Base-by-base conservation (phyloP, 2,329 filamentous ascomycete species). In the Stagonosporopsis tanaceti region DNA sequence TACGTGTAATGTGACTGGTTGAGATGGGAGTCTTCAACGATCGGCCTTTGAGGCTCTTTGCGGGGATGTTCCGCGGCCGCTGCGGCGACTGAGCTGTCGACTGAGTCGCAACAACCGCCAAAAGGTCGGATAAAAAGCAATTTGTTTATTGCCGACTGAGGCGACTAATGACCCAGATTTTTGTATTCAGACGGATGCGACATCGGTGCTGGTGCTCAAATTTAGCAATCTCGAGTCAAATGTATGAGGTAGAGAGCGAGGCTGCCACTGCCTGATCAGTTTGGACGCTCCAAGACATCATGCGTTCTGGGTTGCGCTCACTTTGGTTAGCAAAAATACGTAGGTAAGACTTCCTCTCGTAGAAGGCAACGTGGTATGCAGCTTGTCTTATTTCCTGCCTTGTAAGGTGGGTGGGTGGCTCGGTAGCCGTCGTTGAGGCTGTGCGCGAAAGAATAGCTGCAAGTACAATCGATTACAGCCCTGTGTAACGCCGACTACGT, bases 31-130 rank as follows among this genome's bases (percentile, higher is more conserved):
- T 46, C 47, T n/a, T 5, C 28, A 25, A 28, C n/a, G 8, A 34
- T 53, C 54, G 54, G 54, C 54, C 15, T 52, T 42, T 57, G 47
- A 32, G 37, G 37, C 46, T 28, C 39, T n/a, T 52, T 44, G 48
- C 34, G 48, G 54, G 38, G 54, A 50, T 57, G 48, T 45, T 57
- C 54, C 54, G 54, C 45, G 44, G 50, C 54, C 48, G 54, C 48
- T 57, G 45, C 54, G 54, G 54, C 54, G 20, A 39, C 45, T 57
- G 54, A 53, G 47, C 17, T 22, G 4, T 39, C 17, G 37, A 39
- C 37, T 50, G 20, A n/a, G 32, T 50, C 32, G 4, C n/a, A 8
- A 30, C 25, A 50, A 41, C 28, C 28, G 32, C 52, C 27, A 41
- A 4, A 24, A 35, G 6, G 34, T 50, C 39, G 52, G 27, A 50